phyloP scores from a whole-genome alignment of 352 stramenopile genomes.

The Pythium pyrilobum region DNA sequence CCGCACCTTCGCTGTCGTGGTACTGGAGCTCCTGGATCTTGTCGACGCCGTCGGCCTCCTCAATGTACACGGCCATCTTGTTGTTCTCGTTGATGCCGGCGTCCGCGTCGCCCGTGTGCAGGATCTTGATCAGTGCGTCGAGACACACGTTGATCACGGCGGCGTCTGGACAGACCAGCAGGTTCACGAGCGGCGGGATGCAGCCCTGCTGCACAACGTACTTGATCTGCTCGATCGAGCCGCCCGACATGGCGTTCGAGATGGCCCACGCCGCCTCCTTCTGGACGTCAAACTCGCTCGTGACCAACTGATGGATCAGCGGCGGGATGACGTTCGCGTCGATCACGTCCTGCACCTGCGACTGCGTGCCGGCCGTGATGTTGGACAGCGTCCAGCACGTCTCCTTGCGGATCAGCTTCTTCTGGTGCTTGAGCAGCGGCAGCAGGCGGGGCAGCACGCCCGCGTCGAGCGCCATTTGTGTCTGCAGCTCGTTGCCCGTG shows the following conservation, averaged over 20 bases:
- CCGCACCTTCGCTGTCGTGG: slow-evolving; percentile 95
- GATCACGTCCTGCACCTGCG: slow-evolving; percentile 77
- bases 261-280: slow-evolving; percentile 86
- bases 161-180: slow-evolving; percentile 90
- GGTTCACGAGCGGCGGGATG: slow-evolving; percentile 95
- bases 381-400: slow-evolving; percentile 83
- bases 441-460: slow-evolving; percentile 46
- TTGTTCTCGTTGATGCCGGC: slow-evolving; percentile 86
- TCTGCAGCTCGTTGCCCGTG: slow-evolving; percentile 91
- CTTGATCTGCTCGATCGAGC: slow-evolving; percentile 92
- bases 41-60: slow-evolving; percentile 94
- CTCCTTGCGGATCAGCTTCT: slow-evolving; percentile 82
- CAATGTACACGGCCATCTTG: slow-evolving; percentile 94
- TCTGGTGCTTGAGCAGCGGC: slow-evolving; percentile 64
- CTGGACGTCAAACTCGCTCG: slow-evolving; percentile 68
- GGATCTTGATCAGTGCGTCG: slow-evolving; percentile 96
- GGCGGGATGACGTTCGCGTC: slow-evolving; percentile 70
- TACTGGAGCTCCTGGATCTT: slow-evolving; percentile 98
- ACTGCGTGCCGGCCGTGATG: slow-evolving; percentile 63
- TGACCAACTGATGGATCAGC: slow-evolving; percentile 54
- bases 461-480: slow-evolving; percentile 59
- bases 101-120: slow-evolving; percentile 84
- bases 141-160: slow-evolving; percentile 97
- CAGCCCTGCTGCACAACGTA: slow-evolving; percentile 96
- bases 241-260: slow-evolving; percentile 70